Evolutionary conservation across 192 early-diverging fungal species (phyloP).

Genomic region (Linnemannia zychae): DNA sequence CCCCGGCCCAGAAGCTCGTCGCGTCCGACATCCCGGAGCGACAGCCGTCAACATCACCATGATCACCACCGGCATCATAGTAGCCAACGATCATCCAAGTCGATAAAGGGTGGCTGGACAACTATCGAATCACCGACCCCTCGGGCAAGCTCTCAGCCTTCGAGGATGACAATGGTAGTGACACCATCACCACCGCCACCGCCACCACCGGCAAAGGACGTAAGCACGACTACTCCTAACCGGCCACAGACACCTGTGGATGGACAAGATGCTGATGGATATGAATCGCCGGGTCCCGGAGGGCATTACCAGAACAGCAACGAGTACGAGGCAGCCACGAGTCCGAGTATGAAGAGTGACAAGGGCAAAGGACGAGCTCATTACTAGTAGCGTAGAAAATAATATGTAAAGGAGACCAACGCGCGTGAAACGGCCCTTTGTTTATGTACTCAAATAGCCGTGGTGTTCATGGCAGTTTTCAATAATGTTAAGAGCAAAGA

Average conservation of each 20-base stretch:
- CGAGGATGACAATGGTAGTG: constrained; percentile 2
- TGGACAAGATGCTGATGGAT: background rate
- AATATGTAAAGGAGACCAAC: no score
- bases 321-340: constrained; percentile 52
- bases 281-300: constrained; percentile 14
- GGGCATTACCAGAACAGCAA: constrained; percentile 47
- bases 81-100: background rate
- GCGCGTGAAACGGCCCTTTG: no score
- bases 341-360: constrained; percentile 39
- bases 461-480: background rate
- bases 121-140: constrained; percentile 19
- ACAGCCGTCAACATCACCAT: background rate
- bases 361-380: constrained; percentile 39
- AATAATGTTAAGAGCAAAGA: background rate
- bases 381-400: background rate
- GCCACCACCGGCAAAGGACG: background rate
- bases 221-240: background rate
- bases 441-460: no score
- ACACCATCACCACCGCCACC: constrained; percentile 10
- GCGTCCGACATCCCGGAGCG: constrained; percentile 4
- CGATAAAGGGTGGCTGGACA: constrained; percentile 12
- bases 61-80: constrained; percentile 7
- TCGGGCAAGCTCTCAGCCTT: constrained; percentile 9
- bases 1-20: constrained; percentile 18
- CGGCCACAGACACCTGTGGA: constrained; percentile 17